Conservation (phyloP, 2,329 filamentous ascomycete species). For the Calonectria fujianensis region DNA sequence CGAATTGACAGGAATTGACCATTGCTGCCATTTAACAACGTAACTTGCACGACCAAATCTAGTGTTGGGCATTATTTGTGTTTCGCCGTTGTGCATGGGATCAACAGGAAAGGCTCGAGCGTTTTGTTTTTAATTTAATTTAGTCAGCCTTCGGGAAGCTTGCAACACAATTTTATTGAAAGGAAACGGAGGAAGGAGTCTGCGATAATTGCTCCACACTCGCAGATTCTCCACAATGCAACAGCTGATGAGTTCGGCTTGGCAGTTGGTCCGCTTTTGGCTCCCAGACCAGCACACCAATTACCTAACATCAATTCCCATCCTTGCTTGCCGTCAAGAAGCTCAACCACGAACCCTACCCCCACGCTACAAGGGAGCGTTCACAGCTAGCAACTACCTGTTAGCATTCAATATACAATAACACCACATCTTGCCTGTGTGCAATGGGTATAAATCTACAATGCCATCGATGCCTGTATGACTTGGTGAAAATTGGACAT, state of each 20-base stretch:
- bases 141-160: not conserved
- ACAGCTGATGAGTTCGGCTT: not conserved
- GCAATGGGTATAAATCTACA: not conserved
- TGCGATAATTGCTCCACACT: not conserved
- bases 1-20: too few species aligned
- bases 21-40: too few species aligned
- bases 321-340: not conserved
- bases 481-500: not conserved
- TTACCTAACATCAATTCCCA: not conserved
- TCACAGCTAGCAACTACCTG: not conserved
- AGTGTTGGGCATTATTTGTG: too few species aligned
- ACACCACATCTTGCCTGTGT: not conserved
- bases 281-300: not conserved
- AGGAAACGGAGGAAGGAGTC: not conserved
- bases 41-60: too few species aligned
- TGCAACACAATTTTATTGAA: not conserved
- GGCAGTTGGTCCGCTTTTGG: not conserved
- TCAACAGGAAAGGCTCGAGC: too few species aligned
- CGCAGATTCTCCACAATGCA: not conserved
- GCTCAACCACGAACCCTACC: not conserved
- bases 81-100: too few species aligned
- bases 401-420: not conserved
- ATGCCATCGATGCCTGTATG: not conserved
- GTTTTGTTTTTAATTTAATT: conserved; percentile 33
- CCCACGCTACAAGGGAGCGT: not conserved